Evolutionary conservation across 306 rosid species (phyloP).

Genomic region (Mimosa pudica): DNA sequence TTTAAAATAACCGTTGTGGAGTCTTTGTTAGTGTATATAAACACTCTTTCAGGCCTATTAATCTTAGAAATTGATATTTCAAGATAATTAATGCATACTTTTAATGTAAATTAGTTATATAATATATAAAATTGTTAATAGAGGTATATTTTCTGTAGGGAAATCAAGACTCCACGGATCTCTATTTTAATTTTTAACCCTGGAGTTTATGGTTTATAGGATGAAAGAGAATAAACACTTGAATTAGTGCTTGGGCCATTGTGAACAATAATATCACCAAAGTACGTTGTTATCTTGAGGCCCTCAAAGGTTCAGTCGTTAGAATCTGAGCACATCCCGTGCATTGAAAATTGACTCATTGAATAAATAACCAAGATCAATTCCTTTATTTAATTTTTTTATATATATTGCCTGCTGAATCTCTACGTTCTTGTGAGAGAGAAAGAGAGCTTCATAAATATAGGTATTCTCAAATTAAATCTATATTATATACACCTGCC

Average conservation of each 20-base stretch:
- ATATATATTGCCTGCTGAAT: constrained; percentile 26
- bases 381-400: constrained; percentile 19
- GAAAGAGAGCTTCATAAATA: not conserved
- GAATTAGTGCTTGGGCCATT: not conserved
- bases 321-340: constrained; percentile 30
- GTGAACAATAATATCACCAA: not conserved
- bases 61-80: no score
- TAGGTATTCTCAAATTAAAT: not conserved
- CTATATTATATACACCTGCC: not conserved
- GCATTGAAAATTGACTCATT: constrained; percentile 44
- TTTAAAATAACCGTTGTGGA: no score
- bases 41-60: no score
- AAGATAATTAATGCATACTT: no score
- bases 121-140: no score
- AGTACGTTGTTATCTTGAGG: not conserved
- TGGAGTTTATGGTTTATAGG: constrained; percentile 8
- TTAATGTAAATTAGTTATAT: no score
- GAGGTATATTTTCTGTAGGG: no score
- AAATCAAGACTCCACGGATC: constrained; percentile 5
- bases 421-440: constrained; percentile 37
- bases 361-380: constrained; percentile 34
- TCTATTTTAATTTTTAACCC: not conserved
- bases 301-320: constrained; percentile 18
- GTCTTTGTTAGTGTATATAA: no score
- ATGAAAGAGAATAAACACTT: constrained; percentile 32